Conservation (phyloP, 2,329 filamentous ascomycete species). For the Penicillium sp. region DNA sequence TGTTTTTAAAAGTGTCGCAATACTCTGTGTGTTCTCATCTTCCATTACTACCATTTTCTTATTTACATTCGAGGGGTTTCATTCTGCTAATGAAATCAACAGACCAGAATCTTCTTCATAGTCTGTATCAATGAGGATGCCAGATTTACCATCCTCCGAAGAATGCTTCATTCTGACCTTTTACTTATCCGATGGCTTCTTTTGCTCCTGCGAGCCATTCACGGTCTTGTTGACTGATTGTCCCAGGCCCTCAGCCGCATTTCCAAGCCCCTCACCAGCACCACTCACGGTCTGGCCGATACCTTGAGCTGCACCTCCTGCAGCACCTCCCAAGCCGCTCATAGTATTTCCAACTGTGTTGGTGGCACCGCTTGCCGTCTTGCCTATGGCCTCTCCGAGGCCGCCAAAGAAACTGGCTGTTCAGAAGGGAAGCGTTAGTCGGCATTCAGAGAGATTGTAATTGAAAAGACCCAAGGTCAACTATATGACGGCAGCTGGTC, state of each 20-base stretch:
- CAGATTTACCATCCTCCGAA: background rate
- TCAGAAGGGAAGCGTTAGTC: background rate
- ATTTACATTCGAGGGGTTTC: too few relatives aligned
- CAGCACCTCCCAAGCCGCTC: constrained; percentile 33
- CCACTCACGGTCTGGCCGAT: constrained; percentile 36
- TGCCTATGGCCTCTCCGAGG: constrained; percentile 30
- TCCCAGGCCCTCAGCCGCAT: constrained; percentile 29
- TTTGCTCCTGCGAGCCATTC: constrained; percentile 27
- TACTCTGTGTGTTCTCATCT: too few relatives aligned
- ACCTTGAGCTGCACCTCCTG: constrained; percentile 28
- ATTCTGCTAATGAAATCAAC: too few relatives aligned
- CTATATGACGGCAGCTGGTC: too few relatives aligned
- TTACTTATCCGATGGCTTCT: constrained; percentile 7
- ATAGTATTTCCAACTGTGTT: constrained; percentile 27
- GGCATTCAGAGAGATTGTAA: background rate
- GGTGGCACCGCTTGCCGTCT: constrained; percentile 30
- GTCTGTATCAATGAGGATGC: too few relatives aligned
- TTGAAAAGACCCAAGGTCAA: too few relatives aligned
- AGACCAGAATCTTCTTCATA: too few relatives aligned
- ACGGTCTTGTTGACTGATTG: constrained; percentile 27
- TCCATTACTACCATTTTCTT: too few relatives aligned
- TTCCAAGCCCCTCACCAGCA: constrained; percentile 26
- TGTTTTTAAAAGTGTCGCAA: too few relatives aligned
- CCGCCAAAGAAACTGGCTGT: constrained; percentile 25
- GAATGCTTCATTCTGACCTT: too few relatives aligned